Base-by-base conservation (phyloP, 495 filamentous ascomycete species). In the Hypoxylon trugodes region DNA sequence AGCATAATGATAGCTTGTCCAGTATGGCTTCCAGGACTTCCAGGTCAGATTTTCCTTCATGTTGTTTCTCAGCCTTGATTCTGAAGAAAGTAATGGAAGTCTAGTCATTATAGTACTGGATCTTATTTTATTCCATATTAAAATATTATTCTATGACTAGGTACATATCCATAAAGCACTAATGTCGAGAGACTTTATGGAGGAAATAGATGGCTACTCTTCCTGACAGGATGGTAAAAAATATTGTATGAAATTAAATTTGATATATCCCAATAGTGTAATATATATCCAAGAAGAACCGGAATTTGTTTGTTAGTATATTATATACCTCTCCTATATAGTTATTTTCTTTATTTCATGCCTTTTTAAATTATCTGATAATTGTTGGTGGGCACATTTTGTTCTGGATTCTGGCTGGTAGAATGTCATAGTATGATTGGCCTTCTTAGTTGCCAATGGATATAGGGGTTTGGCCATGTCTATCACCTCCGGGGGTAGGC, bases 221-320 rank as follows among this genome's bases (percentile, higher is more conserved):
- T 18, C 16, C 16, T 18, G 40, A 3, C 9, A 42, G 18, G 40
- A 42, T 42, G 18, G 40, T 42, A 18, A 18, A 48, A 15, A 48
- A 48, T 33, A 48, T n/a, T 8, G 45, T 15, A 33, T 48, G 45
- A 15, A 48, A 48, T n/a, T 48, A 26, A 3, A 13, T 48, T 48
- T 48, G 45, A 2, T 26, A 26, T 19, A 48, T 48, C 9, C 26
- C 26, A 2, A 26, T 15, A 2, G 45, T 48, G 26, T 48, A 48
- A n/a, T n/a, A n/a, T n/a, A n/a, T n/a, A n/a, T n/a, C n/a, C n/a
- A n/a, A n/a, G n/a, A n/a, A n/a, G n/a, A n/a, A n/a, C n/a, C n/a
- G n/a, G n/a, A n/a, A n/a, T n/a, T n/a, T n/a, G n/a, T n/a, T n/a
- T n/a, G n/a, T n/a, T n/a, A n/a, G n/a, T n/a, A n/a, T n/a, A n/a